phyloP scores from a whole-genome alignment of 176 grass and related monocot genomes.

The Musa schizocarpa region DNA sequence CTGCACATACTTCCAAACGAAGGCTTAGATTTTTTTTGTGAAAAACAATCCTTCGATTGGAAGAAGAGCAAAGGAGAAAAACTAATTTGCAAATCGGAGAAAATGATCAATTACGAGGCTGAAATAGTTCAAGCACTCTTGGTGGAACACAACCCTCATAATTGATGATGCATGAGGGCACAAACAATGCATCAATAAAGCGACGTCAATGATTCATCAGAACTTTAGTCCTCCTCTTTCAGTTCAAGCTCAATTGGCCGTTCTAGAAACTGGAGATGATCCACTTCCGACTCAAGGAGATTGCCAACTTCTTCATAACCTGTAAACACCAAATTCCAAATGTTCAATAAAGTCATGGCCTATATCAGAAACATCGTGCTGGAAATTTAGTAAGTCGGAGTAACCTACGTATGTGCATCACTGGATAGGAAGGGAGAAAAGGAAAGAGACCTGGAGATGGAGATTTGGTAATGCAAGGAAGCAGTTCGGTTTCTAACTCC shows the following conservation, averaged over 20 bases:
- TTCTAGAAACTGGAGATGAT: constrained; percentile 27
- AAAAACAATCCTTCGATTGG: too few relatives aligned
- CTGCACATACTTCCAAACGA: too few relatives aligned
- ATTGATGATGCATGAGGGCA: too few relatives aligned
- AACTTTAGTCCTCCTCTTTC: constrained; percentile 20
- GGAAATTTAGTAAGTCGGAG: background rate
- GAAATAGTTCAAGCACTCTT: too few relatives aligned
- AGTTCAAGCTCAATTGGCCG: constrained; percentile 30
- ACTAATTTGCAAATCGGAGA: too few relatives aligned
- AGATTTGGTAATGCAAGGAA: constrained; percentile 8
- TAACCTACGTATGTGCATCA: background rate
- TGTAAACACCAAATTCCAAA: constrained; percentile 8
- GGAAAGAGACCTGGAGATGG: constrained; percentile 31
- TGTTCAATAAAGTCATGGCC: background rate
- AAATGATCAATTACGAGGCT: too few relatives aligned
- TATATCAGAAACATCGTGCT: background rate
- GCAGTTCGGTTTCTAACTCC: constrained; percentile 41
- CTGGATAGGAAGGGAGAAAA: background rate
- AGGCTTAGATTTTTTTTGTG: too few relatives aligned
- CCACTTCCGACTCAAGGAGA: constrained; percentile 18
- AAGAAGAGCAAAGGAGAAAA: too few relatives aligned
- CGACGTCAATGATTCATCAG: background rate
- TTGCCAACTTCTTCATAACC: constrained; percentile 20
- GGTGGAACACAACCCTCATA: too few relatives aligned
- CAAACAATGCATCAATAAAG: background rate